phyloP scores from a whole-genome alignment of 352 stramenopile genomes.

The Phytopythium ostracodes region DNA sequence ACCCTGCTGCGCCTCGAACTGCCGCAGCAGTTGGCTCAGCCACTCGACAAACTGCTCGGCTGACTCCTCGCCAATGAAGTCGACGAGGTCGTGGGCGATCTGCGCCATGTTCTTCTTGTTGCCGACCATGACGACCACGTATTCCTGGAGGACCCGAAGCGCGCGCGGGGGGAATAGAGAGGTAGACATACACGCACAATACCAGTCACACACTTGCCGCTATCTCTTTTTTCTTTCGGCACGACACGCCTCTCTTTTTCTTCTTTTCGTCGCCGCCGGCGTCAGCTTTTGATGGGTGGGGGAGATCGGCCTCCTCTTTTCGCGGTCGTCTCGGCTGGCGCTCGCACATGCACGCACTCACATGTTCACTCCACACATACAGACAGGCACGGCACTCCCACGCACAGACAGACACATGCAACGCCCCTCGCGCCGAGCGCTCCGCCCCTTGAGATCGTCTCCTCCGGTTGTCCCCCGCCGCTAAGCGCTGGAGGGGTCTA shows the following conservation, averaged over 20 bases:
- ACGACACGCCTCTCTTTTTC: slow-evolving; percentile 11
- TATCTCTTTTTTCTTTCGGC: slow-evolving; percentile 11
- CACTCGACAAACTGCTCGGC: slow-evolving; percentile 69
- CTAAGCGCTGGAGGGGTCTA: too few relatives aligned
- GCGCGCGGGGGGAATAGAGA: slow-evolving; percentile 1
- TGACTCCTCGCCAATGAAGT: slow-evolving; percentile 82
- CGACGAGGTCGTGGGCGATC: slow-evolving; percentile 75
- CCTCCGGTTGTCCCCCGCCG: too few relatives aligned
- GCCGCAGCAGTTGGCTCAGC: slow-evolving; percentile 52
- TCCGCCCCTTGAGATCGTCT: too few relatives aligned
- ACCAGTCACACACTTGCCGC: slow-evolving; percentile 9
- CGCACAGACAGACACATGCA: not conserved
- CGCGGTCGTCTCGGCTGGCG: not conserved
- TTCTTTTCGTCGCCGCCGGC: slow-evolving; percentile 9
- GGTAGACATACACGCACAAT: slow-evolving; percentile 30
- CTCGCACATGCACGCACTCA: not conserved
- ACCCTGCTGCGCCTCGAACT: slow-evolving; percentile 35
- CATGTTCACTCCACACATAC: not conserved
- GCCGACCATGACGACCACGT: slow-evolving; percentile 82
- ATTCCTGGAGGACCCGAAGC: slow-evolving; percentile 32
- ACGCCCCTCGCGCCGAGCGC: not conserved
- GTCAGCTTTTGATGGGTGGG: not conserved
- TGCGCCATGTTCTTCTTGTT: slow-evolving; percentile 87
- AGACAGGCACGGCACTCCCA: not conserved
- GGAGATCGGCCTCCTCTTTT: not conserved